Percentiles rank a stretch among this genome's conserved stretches.
phyloP scores from a whole-genome alignment of 2,329 filamentous ascomycete species.

The Aspergillus sp. region DNA sequence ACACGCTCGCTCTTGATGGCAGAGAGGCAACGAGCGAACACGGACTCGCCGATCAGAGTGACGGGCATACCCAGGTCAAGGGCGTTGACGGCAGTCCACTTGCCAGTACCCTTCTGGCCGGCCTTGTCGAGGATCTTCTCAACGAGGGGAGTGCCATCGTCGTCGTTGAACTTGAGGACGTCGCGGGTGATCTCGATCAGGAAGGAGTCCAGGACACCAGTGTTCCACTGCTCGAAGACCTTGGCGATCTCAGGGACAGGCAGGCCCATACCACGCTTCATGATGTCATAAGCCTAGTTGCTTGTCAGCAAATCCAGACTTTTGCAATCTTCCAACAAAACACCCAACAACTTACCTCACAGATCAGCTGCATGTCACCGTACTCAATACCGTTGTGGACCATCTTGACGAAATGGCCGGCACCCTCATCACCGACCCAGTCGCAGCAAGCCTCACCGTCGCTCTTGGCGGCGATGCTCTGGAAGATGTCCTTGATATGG shows the following conservation, averaged over 20 bases:
- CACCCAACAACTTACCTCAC: constrained; percentile 67
- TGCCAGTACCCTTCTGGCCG: constrained; percentile 98
- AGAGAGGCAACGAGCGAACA: constrained; percentile 91
- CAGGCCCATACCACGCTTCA: constrained; percentile 95
- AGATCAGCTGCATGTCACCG: constrained; percentile 99
- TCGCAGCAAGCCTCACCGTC: constrained; percentile 97
- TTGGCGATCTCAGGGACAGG: constrained; percentile 93
- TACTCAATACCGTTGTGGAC: constrained; percentile 99
- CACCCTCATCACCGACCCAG: constrained; percentile 99
- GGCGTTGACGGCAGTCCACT: constrained; percentile 99
- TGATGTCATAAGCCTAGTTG: constrained; percentile 90
- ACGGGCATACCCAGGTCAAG: constrained; percentile 98
- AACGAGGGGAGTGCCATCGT: constrained; percentile 82
- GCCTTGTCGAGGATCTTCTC: constrained; percentile 99
- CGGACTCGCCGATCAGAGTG: constrained; percentile 94
- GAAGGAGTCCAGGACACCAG: constrained; percentile 97
- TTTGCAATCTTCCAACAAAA: not conserved
- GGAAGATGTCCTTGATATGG: constrained; percentile 98
- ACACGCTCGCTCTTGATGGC: constrained; percentile 90
- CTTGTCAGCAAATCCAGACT: not conserved
- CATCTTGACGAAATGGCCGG: constrained; percentile 99
- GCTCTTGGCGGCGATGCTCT: constrained; percentile 95
- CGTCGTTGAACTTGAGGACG: constrained; percentile 97
- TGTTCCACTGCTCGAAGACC: constrained; percentile 95
- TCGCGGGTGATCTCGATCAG: constrained; percentile 98